These are phyloP conservation scores for Tolypocladium capitatum DNA, from an alignment of 2,329 filamentous ascomycete genomes.

Conservation along the genomic window DNA sequence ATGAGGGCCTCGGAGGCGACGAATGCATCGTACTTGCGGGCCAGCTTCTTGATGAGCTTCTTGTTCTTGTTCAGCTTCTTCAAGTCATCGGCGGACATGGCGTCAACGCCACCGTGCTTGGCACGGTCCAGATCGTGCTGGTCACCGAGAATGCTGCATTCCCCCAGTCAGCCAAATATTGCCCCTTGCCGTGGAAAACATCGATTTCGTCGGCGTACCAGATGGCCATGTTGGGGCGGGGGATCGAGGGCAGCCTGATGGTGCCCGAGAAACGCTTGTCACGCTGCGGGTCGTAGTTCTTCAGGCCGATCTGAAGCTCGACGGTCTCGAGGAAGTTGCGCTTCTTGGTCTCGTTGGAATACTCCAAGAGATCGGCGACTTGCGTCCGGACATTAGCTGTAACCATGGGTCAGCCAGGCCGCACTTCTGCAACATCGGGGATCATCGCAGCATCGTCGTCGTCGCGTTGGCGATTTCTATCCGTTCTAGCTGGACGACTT, in stretches of 20 bases:
- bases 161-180: slow-evolving; percentile 9
- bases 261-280: slow-evolving; percentile 99
- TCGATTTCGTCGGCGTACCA: slow-evolving; percentile 29
- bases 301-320: slow-evolving; percentile 83
- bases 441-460: background rate
- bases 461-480: background rate
- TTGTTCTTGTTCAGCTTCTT: slow-evolving; percentile 99
- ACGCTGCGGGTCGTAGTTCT: slow-evolving; percentile 99
- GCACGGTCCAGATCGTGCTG: slow-evolving; percentile 99
- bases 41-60: slow-evolving; percentile 99
- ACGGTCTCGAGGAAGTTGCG: slow-evolving; percentile 95
- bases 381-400: slow-evolving; percentile 85
- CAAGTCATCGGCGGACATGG: slow-evolving; percentile 96
- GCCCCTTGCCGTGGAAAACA: slow-evolving; percentile 11
- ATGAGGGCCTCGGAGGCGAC: slow-evolving; percentile 93
- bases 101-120: slow-evolving; percentile 96
- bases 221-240: slow-evolving; percentile 82
- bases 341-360: slow-evolving; percentile 92
- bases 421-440: background rate
- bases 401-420: slow-evolving; percentile 15
- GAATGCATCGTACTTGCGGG: slow-evolving; percentile 99
- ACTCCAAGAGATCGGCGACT: slow-evolving; percentile 86
- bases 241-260: slow-evolving; percentile 85
- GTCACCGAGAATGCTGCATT: slow-evolving; percentile 45
- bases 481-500: background rate